Conservation (phyloP, 805 yeast genomes). For the Lipomyces oligophaga region DNA sequence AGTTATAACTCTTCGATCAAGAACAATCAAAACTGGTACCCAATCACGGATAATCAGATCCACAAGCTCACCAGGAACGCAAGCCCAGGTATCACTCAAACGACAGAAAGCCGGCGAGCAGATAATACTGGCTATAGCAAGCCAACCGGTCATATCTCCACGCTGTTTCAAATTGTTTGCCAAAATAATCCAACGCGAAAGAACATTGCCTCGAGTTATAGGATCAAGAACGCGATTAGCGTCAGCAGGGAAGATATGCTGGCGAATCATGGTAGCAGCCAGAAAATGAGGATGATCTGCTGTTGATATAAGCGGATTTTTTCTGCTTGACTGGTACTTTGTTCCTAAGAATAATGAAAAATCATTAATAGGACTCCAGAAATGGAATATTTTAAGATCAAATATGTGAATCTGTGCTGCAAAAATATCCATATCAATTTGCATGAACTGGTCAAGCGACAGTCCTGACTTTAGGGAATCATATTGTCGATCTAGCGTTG, state of each 20-base stretch:
- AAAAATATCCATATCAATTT: conserved; percentile 49
- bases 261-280: conserved; percentile 60
- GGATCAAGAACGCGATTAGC: conserved; percentile 35
- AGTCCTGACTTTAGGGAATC: conserved; percentile 5
- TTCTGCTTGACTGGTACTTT: conserved; percentile 41
- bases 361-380: conserved; percentile 80
- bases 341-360: conserved; percentile 65
- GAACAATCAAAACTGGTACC: conserved; percentile 89
- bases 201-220: conserved; percentile 51
- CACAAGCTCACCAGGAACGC: conserved; percentile 56
- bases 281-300: conserved; percentile 71
- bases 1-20: conserved; percentile 68
- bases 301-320: conserved; percentile 77
- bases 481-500: not conserved
- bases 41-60: conserved; percentile 71
- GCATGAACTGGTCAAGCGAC: conserved; percentile 50
- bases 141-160: conserved; percentile 94
- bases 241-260: conserved; percentile 53
- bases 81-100: conserved; percentile 68
- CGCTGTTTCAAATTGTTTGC: conserved; percentile 71
- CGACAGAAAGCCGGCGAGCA: conserved; percentile 81
- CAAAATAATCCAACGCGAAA: conserved; percentile 79
- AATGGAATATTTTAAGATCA: conserved; percentile 57
- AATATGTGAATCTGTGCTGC: conserved; percentile 64
- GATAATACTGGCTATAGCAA: conserved; percentile 77